Percentiles rank a stretch among this genome's conserved stretches.
Evolutionary conservation across 2,329 filamentous ascomycete species (phyloP).

Genomic region (Talaromyces piceae): DNA sequence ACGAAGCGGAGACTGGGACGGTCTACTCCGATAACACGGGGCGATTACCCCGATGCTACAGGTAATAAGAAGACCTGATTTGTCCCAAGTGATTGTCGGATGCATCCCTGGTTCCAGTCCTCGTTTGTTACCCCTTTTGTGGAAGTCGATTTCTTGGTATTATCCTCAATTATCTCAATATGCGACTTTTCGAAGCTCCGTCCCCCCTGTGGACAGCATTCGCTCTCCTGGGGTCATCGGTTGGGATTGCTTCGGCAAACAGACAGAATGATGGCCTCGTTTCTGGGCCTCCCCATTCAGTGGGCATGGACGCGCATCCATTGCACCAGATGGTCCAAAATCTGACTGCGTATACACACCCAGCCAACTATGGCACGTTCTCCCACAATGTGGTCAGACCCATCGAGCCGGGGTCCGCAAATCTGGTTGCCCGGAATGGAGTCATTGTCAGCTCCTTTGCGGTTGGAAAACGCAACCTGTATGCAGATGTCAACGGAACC

Average conservation of each 20-base stretch:
- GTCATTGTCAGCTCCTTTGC: conserved; percentile 18
- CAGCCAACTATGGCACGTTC: conserved; percentile 16
- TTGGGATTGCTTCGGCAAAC: neutral
- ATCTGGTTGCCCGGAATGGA: conserved; percentile 14
- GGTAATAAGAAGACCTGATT: no score
- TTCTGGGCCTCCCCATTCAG: conserved; percentile 7
- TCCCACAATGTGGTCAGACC: conserved; percentile 14
- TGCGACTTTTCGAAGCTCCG: no score
- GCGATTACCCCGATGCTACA: no score
- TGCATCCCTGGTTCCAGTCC: no score
- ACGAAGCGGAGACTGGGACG: no score
- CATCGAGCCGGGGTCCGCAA: conserved; percentile 15
- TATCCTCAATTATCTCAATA: no score
- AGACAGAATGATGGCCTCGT: neutral
- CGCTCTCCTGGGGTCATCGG: no score
- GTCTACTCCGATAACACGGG: no score
- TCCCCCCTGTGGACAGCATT: no score
- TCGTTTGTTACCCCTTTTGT: no score
- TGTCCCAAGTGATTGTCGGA: no score
- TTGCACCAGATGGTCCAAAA: conserved; percentile 7
- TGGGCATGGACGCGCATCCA: conserved; percentile 2
- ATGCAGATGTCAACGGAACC: conserved; percentile 25
- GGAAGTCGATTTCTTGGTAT: no score
- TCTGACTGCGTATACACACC: conserved; percentile 6
- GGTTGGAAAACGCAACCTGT: conserved; percentile 15